phyloP scores from a whole-genome alignment of 2,329 filamentous ascomycete genomes.

The Knufia petricola region DNA sequence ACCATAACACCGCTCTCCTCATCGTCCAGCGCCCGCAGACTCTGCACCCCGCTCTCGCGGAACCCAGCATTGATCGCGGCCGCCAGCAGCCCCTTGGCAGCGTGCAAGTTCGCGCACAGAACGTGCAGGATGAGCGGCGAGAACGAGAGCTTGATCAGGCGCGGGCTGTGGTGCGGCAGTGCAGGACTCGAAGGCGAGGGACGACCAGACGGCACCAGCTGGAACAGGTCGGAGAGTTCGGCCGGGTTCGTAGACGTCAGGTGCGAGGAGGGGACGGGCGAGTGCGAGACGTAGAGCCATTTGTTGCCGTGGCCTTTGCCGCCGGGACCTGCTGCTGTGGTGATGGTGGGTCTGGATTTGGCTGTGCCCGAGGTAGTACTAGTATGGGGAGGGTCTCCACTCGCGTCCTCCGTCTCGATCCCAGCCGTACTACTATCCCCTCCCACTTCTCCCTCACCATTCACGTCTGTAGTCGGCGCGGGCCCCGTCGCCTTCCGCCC shows the following conservation, averaged over 20 bases:
- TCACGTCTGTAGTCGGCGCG: conserved; percentile 16
- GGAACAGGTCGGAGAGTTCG: background rate
- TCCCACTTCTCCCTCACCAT: conserved; percentile 11
- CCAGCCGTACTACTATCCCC: background rate
- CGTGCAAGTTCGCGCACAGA: conserved; percentile 58
- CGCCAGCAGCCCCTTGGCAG: conserved; percentile 63
- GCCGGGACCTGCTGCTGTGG: conserved; percentile 56
- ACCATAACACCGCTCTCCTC: conserved; percentile 58
- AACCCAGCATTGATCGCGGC: conserved; percentile 76
- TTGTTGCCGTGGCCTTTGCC: conserved; percentile 72
- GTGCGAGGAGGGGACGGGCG: conserved; percentile 43
- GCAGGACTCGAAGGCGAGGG: background rate
- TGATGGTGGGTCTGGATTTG: too few species aligned
- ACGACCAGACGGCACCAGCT: background rate
- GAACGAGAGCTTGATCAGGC: conserved; percentile 17
- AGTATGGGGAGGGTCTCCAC: too few species aligned
- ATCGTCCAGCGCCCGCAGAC: conserved; percentile 46
- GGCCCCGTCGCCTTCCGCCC: conserved; percentile 44
- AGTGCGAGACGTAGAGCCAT: conserved; percentile 86
- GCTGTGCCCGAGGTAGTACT: too few species aligned
- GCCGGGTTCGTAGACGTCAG: conserved; percentile 17
- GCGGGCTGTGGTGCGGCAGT: conserved; percentile 14
- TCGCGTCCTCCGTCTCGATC: background rate
- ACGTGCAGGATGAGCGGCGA: conserved; percentile 59
- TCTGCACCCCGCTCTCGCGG: conserved; percentile 70